These are phyloP conservation scores for Tilletiopsis washingtonensis DNA, from an alignment of 1,284 basidiomycete species.

Conservation along the genomic window DNA sequence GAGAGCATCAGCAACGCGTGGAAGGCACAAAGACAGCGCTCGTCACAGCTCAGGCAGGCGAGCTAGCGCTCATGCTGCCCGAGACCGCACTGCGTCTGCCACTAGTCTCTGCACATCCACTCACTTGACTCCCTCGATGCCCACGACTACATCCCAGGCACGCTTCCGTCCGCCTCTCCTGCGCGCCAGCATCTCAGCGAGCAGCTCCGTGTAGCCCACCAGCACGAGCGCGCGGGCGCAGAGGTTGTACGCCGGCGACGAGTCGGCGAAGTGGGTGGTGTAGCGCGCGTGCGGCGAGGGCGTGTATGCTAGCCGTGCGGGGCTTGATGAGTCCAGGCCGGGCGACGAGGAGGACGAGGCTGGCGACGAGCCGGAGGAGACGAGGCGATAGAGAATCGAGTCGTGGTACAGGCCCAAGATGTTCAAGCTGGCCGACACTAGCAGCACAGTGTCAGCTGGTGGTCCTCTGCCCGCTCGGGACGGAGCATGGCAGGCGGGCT, in stretches of 20 bases:
- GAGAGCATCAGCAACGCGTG: background rate
- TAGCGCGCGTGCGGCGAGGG: slow-evolving; percentile 49
- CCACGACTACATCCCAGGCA: slow-evolving; percentile 49
- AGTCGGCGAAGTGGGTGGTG: slow-evolving; percentile 45
- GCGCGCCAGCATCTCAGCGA: slow-evolving; percentile 48
- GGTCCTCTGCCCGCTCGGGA: no score
- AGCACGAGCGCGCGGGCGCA: slow-evolving; percentile 42
- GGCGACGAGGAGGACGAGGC: background rate
- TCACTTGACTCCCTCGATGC: slow-evolving; percentile 48
- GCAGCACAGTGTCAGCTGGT: no score
- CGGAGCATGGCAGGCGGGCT: no score
- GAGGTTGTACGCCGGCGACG: slow-evolving; percentile 38
- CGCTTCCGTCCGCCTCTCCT: slow-evolving; percentile 33
- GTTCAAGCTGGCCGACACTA: slow-evolving; percentile 48
- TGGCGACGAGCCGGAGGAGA: slow-evolving; percentile 13
- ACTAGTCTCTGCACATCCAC: slow-evolving; percentile 6
- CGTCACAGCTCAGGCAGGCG: background rate
- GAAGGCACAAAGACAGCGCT: no score
- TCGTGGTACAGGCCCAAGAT: slow-evolving; percentile 50
- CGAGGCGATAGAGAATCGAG: slow-evolving; percentile 45
- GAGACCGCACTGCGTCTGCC: no score
- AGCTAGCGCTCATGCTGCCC: background rate
- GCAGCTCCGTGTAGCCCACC: slow-evolving; percentile 45
- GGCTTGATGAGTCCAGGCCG: slow-evolving; percentile 1
- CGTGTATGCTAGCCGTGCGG: slow-evolving; percentile 15